Evolutionary conservation across 2,329 filamentous ascomycete species (phyloP).

Genomic region (Gaeumannomyces tritici): DNA sequence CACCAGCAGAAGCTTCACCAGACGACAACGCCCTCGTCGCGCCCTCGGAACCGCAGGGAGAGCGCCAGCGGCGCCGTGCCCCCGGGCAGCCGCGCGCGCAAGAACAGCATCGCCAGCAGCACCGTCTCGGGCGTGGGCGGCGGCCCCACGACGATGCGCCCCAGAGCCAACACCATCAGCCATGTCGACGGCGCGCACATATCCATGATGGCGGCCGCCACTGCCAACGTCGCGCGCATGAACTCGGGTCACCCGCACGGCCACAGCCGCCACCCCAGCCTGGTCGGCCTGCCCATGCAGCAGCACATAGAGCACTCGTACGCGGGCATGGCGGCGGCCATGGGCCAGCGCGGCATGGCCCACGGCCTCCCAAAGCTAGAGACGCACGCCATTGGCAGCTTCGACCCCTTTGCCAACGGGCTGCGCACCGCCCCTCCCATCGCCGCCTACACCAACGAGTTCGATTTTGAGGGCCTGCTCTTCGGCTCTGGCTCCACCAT

Average conservation of each 20-base stretch:
- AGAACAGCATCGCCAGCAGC: slow-evolving; percentile 73
- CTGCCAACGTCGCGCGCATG: slow-evolving; percentile 40
- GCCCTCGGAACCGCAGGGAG: slow-evolving; percentile 81
- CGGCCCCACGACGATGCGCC: slow-evolving; percentile 54
- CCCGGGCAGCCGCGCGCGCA: slow-evolving; percentile 67
- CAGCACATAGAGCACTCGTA: slow-evolving; percentile 49
- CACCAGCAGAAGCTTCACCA: slow-evolving; percentile 99
- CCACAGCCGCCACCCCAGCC: slow-evolving; percentile 66
- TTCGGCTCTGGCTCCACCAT: slow-evolving; percentile 63
- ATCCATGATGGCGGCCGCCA: slow-evolving; percentile 58
- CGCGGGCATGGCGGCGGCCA: slow-evolving; percentile 59
- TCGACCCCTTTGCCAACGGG: slow-evolving; percentile 53
- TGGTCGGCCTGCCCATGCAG: slow-evolving; percentile 56
- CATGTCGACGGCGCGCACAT: slow-evolving; percentile 74
- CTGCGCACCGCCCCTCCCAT: slow-evolving; percentile 69
- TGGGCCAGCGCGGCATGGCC: slow-evolving; percentile 56
- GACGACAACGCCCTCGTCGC: slow-evolving; percentile 76
- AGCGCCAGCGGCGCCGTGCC: slow-evolving; percentile 67
- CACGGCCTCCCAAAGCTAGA: slow-evolving; percentile 76
- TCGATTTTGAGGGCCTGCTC: slow-evolving; percentile 60
- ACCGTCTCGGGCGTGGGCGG: slow-evolving; percentile 30
- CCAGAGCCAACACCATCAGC: slow-evolving; percentile 91
- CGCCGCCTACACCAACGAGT: slow-evolving; percentile 54
- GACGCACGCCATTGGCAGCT: slow-evolving; percentile 56
- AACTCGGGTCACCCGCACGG: slow-evolving; percentile 43